phyloP scores from a whole-genome alignment of 352 stramenopile species.

The Phytophthora megakarya region DNA sequence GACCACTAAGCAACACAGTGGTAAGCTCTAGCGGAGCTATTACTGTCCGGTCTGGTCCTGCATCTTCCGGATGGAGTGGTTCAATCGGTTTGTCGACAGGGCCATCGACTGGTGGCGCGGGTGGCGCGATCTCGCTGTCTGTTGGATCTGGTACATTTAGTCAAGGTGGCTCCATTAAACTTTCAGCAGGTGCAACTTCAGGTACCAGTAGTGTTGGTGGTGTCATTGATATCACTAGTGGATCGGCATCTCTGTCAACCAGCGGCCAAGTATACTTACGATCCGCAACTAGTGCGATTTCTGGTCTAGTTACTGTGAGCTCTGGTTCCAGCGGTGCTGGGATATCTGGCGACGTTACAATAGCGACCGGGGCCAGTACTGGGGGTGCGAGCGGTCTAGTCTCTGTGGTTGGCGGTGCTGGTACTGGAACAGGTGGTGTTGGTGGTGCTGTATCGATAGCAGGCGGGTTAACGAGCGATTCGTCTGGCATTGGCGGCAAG shows the following conservation, averaged over 20 bases:
- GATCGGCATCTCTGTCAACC: conserved; percentile 32
- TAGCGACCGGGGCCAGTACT: conserved; percentile 45
- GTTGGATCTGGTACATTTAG: conserved; percentile 51
- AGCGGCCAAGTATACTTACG: conserved; percentile 46
- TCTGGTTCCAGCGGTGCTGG: conserved; percentile 39
- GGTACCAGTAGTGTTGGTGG: conserved; percentile 44
- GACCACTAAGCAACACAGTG: conserved; percentile 8
- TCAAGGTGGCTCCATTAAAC: conserved; percentile 46
- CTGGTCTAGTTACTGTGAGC: conserved; percentile 25
- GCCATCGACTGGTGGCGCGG: conserved; percentile 27
- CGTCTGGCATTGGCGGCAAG: conserved; percentile 17
- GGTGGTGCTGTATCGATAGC: conserved; percentile 42
- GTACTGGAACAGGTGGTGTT: conserved; percentile 29
- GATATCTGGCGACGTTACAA: conserved; percentile 37
- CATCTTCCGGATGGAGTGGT: conserved; percentile 32
- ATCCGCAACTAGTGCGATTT: conserved; percentile 38
- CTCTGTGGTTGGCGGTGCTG: conserved; percentile 41
- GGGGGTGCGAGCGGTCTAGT: conserved; percentile 41
- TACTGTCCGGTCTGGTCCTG: conserved; percentile 37
- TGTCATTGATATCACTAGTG: conserved; percentile 40
- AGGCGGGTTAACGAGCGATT: conserved; percentile 18
- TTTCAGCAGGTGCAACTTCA: conserved; percentile 45
- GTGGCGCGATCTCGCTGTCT: conserved; percentile 47
- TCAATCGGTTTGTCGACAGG: conserved; percentile 28
- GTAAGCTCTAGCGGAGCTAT: conserved; percentile 37